Base-by-base conservation (phyloP, 164 flowering plant genomes). In the Vitis labrusca region DNA sequence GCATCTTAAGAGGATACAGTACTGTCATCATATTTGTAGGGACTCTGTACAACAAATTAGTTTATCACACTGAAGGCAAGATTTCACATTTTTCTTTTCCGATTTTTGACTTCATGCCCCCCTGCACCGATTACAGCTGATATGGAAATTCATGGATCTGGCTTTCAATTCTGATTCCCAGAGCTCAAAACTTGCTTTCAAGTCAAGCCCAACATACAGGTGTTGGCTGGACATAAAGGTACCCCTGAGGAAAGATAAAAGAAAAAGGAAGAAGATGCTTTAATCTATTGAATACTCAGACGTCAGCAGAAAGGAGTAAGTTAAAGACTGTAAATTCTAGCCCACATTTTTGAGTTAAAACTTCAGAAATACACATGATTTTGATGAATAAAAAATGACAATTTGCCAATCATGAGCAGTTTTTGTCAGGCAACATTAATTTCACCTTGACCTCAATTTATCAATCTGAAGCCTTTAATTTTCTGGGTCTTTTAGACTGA, bases 401-500 rank as follows among this genome's bases (percentile, higher is more conserved):
- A 60, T 30, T 11, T 27, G 17, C 64, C 64, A 61, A 61, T 44
- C 3, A 17, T 61, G 14, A 4, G 15, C 32, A 27, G 37, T 17
- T 61, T 60, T 8, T 37, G 27, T 23, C 27, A 23, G 27, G 27
- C 27, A 23, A 23, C 27, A 44, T 47, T 1, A 44, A 17, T n/a
- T 64, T 44, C 61, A 61, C 61, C 72, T 23, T 37, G 44, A 37
- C 44, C 8, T 30, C 51, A 71, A 61, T 30, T 81, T 68, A 88
- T 56, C 79, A 71, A 78, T 93, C 98, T 37, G 92, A 80, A 54
- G 85, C 84, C 79, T 90, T 94, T 48, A 84, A 67, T 71, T 94
- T 94, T 65, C 97, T 79, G 37, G 94, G 87, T 81, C 97, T 85
- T 80, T 90, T 84, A 50, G 84, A 73, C 70, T 86, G 91, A 63